phyloP scores from a whole-genome alignment of 2,329 filamentous ascomycete species.

The Diplodia sapinea region DNA sequence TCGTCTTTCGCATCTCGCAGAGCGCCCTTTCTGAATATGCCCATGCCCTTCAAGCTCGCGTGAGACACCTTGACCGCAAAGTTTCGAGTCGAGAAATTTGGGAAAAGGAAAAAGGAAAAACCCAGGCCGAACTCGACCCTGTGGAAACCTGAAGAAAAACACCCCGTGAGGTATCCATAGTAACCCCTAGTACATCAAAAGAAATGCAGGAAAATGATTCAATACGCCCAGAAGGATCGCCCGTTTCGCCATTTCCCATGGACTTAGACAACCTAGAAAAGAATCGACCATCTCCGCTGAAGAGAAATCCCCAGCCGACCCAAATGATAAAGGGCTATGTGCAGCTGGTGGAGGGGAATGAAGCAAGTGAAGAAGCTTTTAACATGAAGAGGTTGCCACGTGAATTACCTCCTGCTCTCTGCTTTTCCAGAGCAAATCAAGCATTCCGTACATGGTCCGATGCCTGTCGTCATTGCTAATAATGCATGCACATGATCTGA shows the following conservation, averaged over 20 bases:
- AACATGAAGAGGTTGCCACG: slow-evolving; percentile 3
- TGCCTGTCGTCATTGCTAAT: slow-evolving; percentile 12
- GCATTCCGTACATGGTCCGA: slow-evolving; percentile 6
- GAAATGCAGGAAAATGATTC: not conserved
- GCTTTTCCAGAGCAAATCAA: not conserved
- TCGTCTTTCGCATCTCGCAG: slow-evolving; percentile 2
- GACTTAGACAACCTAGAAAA: slow-evolving; percentile 25
- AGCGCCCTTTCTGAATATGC: not conserved
- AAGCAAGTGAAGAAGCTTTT: slow-evolving; percentile 1
- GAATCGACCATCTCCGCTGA: not conserved
- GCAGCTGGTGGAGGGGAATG: slow-evolving; percentile 1
- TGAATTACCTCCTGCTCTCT: slow-evolving; percentile 1
- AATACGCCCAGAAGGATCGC: slow-evolving; percentile 20
- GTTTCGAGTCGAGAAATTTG: not conserved
- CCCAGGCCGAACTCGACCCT: not conserved
- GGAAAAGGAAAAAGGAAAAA: not conserved
- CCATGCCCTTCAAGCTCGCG: not conserved
- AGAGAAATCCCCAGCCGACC: not conserved
- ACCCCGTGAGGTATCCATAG: slow-evolving; percentile 19
- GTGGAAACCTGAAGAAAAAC: not conserved
- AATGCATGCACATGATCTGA: slow-evolving; percentile 16
- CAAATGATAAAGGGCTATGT: not conserved
- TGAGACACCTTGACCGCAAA: not conserved
- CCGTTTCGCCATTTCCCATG: slow-evolving; percentile 21
- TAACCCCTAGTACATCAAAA: slow-evolving; percentile 25